Evolutionary conservation across 768 basidiomycete genomes (phyloP).

Genomic region (Suillus discolor): DNA sequence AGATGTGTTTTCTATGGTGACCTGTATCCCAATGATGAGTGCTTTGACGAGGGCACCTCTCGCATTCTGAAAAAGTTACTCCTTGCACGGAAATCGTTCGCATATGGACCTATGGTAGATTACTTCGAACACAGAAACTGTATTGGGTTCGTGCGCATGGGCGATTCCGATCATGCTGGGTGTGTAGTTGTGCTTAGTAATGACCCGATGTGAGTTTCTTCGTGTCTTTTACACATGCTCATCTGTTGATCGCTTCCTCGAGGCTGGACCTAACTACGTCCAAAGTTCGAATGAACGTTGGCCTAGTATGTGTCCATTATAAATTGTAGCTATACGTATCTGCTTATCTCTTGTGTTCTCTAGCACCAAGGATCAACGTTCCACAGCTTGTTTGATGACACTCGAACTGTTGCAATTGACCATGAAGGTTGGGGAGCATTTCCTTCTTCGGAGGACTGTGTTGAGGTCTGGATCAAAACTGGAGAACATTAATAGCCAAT

Average conservation of each 20-base stretch:
- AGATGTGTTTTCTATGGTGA: conserved; percentile 92
- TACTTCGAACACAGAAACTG: conserved; percentile 62
- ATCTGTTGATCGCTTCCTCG: conserved; percentile 54
- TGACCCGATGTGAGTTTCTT: conserved; percentile 41
- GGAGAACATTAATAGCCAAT: neutral
- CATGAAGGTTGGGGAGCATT: conserved; percentile 68
- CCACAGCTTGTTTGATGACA: conserved; percentile 46
- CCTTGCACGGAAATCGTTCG: conserved; percentile 61
- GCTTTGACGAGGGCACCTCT: conserved; percentile 57
- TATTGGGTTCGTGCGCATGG: conserved; percentile 76
- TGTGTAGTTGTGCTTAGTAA: conserved; percentile 79
- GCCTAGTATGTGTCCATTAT: conserved; percentile 46
- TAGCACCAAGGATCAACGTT: conserved; percentile 39
- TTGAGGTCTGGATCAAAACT: conserved; percentile 60
- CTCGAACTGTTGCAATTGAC: conserved; percentile 49
- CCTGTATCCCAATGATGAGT: conserved; percentile 70
- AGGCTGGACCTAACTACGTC: conserved; percentile 24
- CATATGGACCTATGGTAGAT: conserved; percentile 65
- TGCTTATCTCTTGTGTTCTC: conserved; percentile 5
- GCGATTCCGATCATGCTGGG: conserved; percentile 53
- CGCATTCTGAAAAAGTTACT: conserved; percentile 57
- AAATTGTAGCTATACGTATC: conserved; percentile 5
- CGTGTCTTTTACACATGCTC: conserved; percentile 69
- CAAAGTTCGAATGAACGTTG: conserved; percentile 64
- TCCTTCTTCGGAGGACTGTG: conserved; percentile 53